phyloP scores from a whole-genome alignment of 768 basidiomycete species.

The Rhodotorula paludigena region DNA sequence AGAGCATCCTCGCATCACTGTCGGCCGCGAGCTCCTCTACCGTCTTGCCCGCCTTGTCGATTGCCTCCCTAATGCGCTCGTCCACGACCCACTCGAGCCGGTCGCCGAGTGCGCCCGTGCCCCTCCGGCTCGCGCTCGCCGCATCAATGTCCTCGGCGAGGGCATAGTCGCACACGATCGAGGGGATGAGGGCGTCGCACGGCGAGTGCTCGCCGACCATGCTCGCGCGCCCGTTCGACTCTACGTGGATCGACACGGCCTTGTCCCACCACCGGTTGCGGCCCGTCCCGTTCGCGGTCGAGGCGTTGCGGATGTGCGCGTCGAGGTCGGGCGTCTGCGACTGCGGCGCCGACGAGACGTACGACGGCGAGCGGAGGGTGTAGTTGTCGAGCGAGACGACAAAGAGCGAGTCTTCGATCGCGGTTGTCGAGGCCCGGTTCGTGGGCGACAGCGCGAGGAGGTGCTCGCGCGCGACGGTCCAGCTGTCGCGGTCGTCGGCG shows the following conservation, averaged over 20 bases:
- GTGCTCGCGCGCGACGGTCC: constrained; percentile 69
- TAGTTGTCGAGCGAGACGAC: constrained; percentile 74
- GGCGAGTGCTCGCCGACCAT: constrained; percentile 87
- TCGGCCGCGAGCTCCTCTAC: constrained; percentile 62
- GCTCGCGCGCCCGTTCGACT: constrained; percentile 76
- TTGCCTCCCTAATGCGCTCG: constrained; percentile 57
- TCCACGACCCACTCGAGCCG: constrained; percentile 71
- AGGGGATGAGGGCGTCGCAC: constrained; percentile 82
- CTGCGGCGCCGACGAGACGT: constrained; percentile 23
- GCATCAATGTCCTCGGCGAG: constrained; percentile 63
- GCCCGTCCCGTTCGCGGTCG: constrained; percentile 59
- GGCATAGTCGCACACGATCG: constrained; percentile 76
- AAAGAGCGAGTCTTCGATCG: constrained; percentile 70
- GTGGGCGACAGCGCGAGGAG: constrained; percentile 63
- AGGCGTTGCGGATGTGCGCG: constrained; percentile 69
- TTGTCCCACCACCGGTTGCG: constrained; percentile 90
- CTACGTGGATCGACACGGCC: constrained; percentile 71
- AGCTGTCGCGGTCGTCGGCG: constrained; percentile 72
- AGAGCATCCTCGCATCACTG: constrained; percentile 76
- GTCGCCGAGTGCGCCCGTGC: constrained; percentile 47
- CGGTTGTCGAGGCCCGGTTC: constrained; percentile 60
- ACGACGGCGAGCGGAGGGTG: constrained; percentile 50
- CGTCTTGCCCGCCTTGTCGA: constrained; percentile 56
- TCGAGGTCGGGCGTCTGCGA: constrained; percentile 53
- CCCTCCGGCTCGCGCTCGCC: constrained; percentile 25